Conservation (phyloP, 179 eudicot species). For the Corrigiola litoralis region DNA sequence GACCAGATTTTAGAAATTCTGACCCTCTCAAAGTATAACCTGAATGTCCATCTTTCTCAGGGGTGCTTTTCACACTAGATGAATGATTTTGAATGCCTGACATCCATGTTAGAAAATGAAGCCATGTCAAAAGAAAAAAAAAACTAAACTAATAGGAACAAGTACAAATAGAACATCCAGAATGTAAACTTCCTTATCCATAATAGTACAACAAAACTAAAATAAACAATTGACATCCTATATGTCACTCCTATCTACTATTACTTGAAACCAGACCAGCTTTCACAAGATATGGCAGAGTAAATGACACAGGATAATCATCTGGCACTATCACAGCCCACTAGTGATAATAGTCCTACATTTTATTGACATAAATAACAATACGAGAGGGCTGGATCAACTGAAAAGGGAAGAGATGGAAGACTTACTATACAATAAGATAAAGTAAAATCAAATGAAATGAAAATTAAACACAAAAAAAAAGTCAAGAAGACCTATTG, state of each 20-base stretch:
- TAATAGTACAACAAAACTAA: neutral
- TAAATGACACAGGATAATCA: neutral
- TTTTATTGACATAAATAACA: neutral
- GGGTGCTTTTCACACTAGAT: conserved; percentile 47
- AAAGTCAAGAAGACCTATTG: neutral
- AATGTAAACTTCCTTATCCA: neutral
- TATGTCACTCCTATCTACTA: neutral
- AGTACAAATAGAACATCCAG: neutral
- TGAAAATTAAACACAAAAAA: neutral
- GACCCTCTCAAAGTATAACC: conserved; percentile 35
- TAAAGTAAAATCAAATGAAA: no score
- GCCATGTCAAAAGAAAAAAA: neutral
- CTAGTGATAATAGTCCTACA: neutral
- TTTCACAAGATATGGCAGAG: neutral
- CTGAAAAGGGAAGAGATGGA: no score
- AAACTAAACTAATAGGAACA: conserved; percentile 2
- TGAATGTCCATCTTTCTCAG: conserved; percentile 25
- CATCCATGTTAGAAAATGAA: conserved; percentile 13
- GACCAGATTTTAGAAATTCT: conserved; percentile 29
- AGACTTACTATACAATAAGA: no score
- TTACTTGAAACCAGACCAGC: neutral
- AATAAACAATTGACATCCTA: neutral
- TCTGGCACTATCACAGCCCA: neutral
- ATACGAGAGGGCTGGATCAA: neutral
- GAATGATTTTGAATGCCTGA: conserved; percentile 38